These are phyloP conservation scores for Phialophora chinensis DNA, from an alignment of 2,329 filamentous ascomycete species.

Conservation along the genomic window DNA sequence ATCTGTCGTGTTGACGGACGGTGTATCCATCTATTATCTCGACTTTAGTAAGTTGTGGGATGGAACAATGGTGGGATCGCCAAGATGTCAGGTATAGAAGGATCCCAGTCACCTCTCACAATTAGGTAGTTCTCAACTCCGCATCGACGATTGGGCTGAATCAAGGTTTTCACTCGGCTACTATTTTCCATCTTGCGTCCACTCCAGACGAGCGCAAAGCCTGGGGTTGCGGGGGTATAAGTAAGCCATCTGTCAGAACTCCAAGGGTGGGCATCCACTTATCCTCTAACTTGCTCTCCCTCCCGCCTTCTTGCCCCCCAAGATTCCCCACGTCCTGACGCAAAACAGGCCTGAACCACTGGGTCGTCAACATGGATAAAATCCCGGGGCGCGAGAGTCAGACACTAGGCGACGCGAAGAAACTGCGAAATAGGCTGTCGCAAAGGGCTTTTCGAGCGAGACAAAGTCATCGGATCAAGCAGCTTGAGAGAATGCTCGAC, in stretches of 20 bases:
- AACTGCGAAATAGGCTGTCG: slow-evolving; percentile 2
- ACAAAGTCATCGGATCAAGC: slow-evolving; percentile 2
- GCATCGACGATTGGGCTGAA: not conserved
- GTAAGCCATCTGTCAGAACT: not conserved
- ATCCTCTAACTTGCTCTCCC: not conserved
- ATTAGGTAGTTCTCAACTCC: not conserved
- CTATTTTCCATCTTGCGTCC: not conserved
- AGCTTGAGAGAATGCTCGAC: slow-evolving; percentile 6
- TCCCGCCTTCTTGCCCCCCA: not conserved
- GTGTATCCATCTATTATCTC: not conserved
- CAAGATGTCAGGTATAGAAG: not conserved
- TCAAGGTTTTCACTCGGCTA: not conserved
- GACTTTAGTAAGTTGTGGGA: not conserved
- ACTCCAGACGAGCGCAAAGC: not conserved
- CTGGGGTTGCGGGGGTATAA: not conserved
- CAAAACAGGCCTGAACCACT: not conserved
- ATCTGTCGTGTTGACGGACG: not conserved
- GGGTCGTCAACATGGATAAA: not conserved
- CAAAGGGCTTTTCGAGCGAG: slow-evolving; percentile 5
- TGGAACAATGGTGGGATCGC: not conserved
- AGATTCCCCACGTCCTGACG: not conserved
- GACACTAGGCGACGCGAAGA: not conserved
- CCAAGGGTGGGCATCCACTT: too few species aligned
- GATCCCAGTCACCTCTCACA: not conserved
- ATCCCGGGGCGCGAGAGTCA: not conserved